Percentiles rank a stretch among this genome's conserved stretches.
Evolutionary conservation across 1,284 basidiomycete genomes (phyloP).

Genomic region (Fistulina hepatica): DNA sequence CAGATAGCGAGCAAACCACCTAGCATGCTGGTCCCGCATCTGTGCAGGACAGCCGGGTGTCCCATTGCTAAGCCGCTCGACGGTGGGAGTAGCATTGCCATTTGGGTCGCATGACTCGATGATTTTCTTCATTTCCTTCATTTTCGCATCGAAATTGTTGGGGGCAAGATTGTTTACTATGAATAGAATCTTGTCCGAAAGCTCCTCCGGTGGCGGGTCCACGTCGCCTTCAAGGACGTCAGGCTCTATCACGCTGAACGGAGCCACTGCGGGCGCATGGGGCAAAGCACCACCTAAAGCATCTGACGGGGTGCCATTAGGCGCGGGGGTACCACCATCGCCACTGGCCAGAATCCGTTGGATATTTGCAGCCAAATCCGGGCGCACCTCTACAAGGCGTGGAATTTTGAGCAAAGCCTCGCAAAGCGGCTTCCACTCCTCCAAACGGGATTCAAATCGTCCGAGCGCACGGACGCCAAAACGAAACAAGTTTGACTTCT

Average conservation of each 20-base stretch:
- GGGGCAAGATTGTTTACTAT: conserved; percentile 97
- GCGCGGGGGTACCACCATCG: conserved; percentile 34
- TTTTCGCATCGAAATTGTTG: conserved; percentile 84
- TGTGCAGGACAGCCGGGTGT: no score
- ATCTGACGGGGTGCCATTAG: conserved; percentile 17
- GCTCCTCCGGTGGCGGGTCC: conserved; percentile 70
- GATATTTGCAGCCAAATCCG: conserved; percentile 72
- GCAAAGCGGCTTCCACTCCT: conserved; percentile 92
- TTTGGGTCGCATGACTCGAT: no score
- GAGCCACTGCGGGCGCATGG: conserved; percentile 37
- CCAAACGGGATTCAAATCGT: conserved; percentile 79
- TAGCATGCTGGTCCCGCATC: conserved; percentile 73
- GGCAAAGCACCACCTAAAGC: conserved; percentile 27
- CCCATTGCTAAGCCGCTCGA: no score
- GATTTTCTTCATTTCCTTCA: conserved; percentile 71
- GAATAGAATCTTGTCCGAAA: conserved; percentile 93
- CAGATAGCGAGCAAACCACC: conserved; percentile 97
- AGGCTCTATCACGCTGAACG: conserved; percentile 69
- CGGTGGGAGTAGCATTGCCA: no score
- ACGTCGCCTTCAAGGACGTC: conserved; percentile 53
- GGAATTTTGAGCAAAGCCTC: conserved; percentile 83
- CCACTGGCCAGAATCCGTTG: conserved; percentile 56
- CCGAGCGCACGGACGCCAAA: conserved; percentile 90
- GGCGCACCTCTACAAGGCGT: conserved; percentile 77
- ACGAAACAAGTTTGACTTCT: conserved; percentile 89